Base-by-base conservation (phyloP, 192 early-diverging fungal species). In the Coemansia sp. region DNA sequence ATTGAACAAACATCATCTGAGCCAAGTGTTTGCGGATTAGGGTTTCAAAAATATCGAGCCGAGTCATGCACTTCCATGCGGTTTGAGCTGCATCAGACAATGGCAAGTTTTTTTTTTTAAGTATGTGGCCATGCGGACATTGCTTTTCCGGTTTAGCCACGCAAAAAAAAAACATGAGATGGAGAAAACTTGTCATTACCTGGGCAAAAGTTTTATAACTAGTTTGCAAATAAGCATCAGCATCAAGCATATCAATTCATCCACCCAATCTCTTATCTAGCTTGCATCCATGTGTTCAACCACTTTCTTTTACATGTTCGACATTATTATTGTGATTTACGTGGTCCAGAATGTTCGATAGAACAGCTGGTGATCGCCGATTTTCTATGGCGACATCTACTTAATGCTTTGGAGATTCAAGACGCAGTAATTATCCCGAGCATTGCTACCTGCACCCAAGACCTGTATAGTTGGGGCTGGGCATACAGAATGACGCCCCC, bases 251-350 rank as follows among this genome's bases (percentile, higher is more conserved):
- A 7, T 49, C 47, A 21, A 49, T 49, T 49, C 47, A 49, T 49
- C 21, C 47, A 49, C 47, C 5, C 47, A 17, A 16, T 19, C 47
- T 52, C 50, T n/a, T 58, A 58, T 35, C 55, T 19, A 17, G 14
- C 23, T 4, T 3, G 14, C 26, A 30, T 53, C 52, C 52, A 53
- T 14, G 23, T 16, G 26, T 16, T 30, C 13, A 11, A 30, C 10
- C 10, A 58, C 28, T 17, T 32, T 0, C 13, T 9, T 10, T 16
- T 14, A 57, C 32, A 35, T 49, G 21, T 23, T 19, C 47, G 21
- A 49, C 43, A 14, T 46, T 49, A 49, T 32, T 55, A 55, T 58
- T 58, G 11, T 35, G 55, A 58, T 58, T 58, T 58, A 8, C 55
- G n/a, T 16, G 30, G 28, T 30, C 23, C 0, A 23, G 55, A 58